Conservation (phyloP, 495 filamentous ascomycete species). For the Hypoxylon fuscum region DNA sequence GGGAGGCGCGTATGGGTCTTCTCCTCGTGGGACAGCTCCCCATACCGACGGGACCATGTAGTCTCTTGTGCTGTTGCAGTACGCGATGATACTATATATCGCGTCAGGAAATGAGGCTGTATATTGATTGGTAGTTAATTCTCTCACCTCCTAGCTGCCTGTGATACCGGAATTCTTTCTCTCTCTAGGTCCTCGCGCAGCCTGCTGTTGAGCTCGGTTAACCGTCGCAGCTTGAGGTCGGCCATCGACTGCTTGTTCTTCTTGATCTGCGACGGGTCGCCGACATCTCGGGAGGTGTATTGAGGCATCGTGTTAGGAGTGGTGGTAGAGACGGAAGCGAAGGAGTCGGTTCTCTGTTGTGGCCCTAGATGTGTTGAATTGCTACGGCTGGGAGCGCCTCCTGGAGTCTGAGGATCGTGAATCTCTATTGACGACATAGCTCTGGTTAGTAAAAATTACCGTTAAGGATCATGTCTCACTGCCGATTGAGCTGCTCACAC, state of each 20-base stretch:
- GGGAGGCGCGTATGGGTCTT: slow-evolving; percentile 96
- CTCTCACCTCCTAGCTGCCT: slow-evolving; percentile 87
- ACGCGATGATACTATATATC: slow-evolving; percentile 82
- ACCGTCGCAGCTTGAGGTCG: slow-evolving; percentile 92
- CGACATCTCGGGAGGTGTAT: slow-evolving; percentile 64
- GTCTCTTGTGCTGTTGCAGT: slow-evolving; percentile 95
- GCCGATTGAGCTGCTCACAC: slow-evolving; percentile 17
- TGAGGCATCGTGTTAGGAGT: slow-evolving; percentile 57
- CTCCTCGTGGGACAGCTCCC: slow-evolving; percentile 90
- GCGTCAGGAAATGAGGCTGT: slow-evolving; percentile 12
- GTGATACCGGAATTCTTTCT: slow-evolving; percentile 92
- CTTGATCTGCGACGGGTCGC: slow-evolving; percentile 75
- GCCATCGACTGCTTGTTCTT: slow-evolving; percentile 99
- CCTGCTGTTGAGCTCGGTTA: slow-evolving; percentile 95
- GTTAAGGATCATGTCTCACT: slow-evolving; percentile 33
- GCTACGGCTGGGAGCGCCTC: slow-evolving; percentile 36
- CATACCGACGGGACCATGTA: slow-evolving; percentile 99
- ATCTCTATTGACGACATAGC: slow-evolving; percentile 37
- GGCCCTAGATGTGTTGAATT: slow-evolving; percentile 35
- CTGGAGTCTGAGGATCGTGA: slow-evolving; percentile 34
- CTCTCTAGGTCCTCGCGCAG: slow-evolving; percentile 94
- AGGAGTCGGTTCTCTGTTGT: slow-evolving; percentile 35
- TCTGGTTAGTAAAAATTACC: slow-evolving; percentile 21
- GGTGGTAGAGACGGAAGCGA: slow-evolving; percentile 28
- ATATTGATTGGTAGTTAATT: neutral